Base-by-base conservation (phyloP, 805 yeast species). In the Candida patagonica region DNA sequence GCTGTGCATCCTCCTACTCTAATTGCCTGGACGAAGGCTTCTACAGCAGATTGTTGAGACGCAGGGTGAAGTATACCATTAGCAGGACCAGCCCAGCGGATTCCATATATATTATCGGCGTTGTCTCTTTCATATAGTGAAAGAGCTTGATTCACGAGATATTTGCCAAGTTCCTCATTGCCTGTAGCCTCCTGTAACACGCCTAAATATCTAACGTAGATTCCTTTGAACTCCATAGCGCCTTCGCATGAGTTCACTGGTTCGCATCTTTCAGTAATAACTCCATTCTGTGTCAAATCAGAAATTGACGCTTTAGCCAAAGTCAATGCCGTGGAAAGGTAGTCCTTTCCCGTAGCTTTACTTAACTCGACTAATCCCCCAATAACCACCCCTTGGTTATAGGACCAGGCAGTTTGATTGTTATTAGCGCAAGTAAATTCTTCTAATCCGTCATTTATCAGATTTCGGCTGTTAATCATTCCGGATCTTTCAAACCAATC, bases 301-400 rank as follows among this genome's bases (percentile, higher is more conserved):
- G 15, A 24, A 17, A 44, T 37, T 6, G 44, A 39, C 6, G 38
- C 42, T 7, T 22, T 9, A 15, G 47, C 47, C 9, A 44, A 34
- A n/a, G 26, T 19, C 12, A 22, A 12, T 13, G 47, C 47, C 10
- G 7, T 13, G 5, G 23, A 16, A 13, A 44, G 10, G 19, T 35
- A 35, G n/a, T n/a, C n/a, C n/a, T n/a, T n/a, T 4, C 32, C 6
- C 6, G 26, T 24, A 24, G 35, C 32, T 2, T 26, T 36, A 32
- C 16, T 26, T 16, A 41, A 23, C 20, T 44, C 47, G 5, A 44
- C 47, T 17, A 44, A 20, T 4, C 37, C 47, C 3, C 44, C 47
- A 9, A 44, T 34, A 2, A 44, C 35, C n/a, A 44, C 44, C 2
- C 47, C 47, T 23, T 44, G 47, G 39, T 44, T 44, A 30, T 44